Evolutionary conservation across 345 rosid genomes (phyloP).

Genomic region (Dipteronia sinensis): DNA sequence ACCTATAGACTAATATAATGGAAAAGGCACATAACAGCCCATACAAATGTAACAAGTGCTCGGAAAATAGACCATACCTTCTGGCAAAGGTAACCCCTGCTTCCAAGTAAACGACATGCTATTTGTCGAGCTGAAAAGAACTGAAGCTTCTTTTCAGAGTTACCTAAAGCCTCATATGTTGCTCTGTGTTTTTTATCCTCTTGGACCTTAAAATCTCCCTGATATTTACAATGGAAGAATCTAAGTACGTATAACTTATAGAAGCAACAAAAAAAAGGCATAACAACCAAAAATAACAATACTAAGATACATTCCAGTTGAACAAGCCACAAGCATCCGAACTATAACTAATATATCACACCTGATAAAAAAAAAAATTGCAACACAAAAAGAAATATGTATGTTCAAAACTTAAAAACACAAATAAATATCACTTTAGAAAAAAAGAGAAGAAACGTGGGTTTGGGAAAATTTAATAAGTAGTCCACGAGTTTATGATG

Average conservation of each 20-base stretch:
- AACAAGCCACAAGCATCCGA: not conserved
- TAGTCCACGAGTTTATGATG: not conserved
- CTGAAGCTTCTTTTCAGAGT: conserved; percentile 71
- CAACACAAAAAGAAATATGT: not conserved
- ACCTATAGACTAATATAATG: not conserved
- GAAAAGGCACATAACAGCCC: not conserved
- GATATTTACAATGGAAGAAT: conserved; percentile 7
- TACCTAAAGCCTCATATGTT: conserved; percentile 70
- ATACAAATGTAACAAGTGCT: not conserved
- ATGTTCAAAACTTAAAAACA: not conserved
- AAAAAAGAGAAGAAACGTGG: not conserved
- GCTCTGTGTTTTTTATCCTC: conserved; percentile 97
- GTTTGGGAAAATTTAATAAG: not conserved
- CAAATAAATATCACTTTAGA: not conserved
- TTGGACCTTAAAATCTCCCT: conserved; percentile 72
- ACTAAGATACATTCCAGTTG: conserved; percentile 1
- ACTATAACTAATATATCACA: not conserved
- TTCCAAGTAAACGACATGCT: conserved; percentile 87
- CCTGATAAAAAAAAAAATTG: not conserved
- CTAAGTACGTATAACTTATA: not conserved
- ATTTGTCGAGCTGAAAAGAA: conserved; percentile 89
- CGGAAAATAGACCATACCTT: conserved; percentile 49
- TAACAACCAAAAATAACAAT: not conserved
- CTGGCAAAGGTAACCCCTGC: conserved; percentile 88
- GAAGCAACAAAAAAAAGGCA: not conserved